Conservation (phyloP, 1,284 basidiomycete genomes). For the Vanrija humicola region DNA sequence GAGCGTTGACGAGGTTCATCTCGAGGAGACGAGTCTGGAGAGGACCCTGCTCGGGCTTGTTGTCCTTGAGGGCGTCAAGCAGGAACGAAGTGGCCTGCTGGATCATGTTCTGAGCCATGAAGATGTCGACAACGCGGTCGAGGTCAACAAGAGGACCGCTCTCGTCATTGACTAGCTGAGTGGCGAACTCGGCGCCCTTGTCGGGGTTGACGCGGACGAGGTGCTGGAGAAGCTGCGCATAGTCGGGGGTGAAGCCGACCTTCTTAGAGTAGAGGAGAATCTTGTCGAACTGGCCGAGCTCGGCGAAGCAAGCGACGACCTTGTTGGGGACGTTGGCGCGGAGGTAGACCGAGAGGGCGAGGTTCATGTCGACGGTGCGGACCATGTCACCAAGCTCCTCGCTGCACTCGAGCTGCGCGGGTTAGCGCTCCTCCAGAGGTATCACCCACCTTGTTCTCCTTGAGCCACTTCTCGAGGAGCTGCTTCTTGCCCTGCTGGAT, state of each 20-base stretch:
- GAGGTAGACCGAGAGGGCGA: conserved; percentile 97
- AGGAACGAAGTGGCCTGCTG: conserved; percentile 99
- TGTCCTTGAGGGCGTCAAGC: conserved; percentile 98
- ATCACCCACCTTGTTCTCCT: conserved; percentile 78
- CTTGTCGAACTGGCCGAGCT: conserved; percentile 98
- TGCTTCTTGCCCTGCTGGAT: conserved; percentile 96
- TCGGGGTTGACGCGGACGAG: conserved; percentile 96
- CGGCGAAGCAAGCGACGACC: conserved; percentile 97
- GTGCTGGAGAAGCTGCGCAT: conserved; percentile 91
- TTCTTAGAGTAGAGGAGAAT: conserved; percentile 98
- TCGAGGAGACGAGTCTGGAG: conserved; percentile 95
- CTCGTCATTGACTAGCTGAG: conserved; percentile 93
- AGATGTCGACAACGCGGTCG: conserved; percentile 95
- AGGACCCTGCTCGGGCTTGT: conserved; percentile 94
- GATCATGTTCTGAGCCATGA: conserved; percentile 99
- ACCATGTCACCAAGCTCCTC: conserved; percentile 99
- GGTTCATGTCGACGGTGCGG: conserved; percentile 83
- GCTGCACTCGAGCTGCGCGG: conserved; percentile 76
- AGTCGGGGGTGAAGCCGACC: conserved; percentile 92
- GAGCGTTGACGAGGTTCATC: conserved; percentile 97
- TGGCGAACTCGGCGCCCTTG: conserved; percentile 96
- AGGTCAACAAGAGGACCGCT: conserved; percentile 87
- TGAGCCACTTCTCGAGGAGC: conserved; percentile 97
- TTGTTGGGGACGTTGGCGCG: conserved; percentile 98
- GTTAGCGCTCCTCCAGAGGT: too few species aligned